Conservation (phyloP, 768 basidiomycete genomes). For the Asterophora lycoperdoides region DNA sequence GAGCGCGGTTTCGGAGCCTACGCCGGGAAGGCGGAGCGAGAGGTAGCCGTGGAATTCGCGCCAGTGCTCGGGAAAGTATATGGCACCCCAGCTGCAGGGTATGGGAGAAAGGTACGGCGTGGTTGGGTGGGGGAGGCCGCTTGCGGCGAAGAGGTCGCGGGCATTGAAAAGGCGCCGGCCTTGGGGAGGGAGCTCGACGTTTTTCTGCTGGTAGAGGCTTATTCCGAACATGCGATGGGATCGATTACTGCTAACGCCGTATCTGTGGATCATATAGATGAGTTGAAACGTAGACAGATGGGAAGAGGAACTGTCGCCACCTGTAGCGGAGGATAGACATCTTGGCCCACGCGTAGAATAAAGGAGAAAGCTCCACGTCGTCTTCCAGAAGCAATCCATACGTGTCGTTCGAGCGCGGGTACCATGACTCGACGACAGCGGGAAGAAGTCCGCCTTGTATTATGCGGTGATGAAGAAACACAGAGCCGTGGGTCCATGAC, state of each 20-base stretch:
- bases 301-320: constrained; percentile 27
- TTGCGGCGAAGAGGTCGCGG: constrained; percentile 46
- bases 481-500: constrained; percentile 56
- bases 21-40: constrained; percentile 46
- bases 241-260: constrained; percentile 40
- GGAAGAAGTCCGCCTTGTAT: constrained; percentile 77
- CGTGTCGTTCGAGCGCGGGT: constrained; percentile 64
- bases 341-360: constrained; percentile 85
- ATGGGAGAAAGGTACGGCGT: constrained; percentile 83
- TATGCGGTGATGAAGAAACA: constrained; percentile 66
- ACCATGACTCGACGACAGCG: constrained; percentile 89
- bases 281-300: no score
- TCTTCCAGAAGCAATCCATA: constrained; percentile 84
- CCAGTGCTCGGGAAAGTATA: constrained; percentile 90
- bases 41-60: constrained; percentile 82
- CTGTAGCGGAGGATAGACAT: constrained; percentile 75
- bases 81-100: constrained; percentile 89
- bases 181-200: constrained; percentile 63
- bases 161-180: constrained; percentile 71
- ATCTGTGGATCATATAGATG: constrained; percentile 43
- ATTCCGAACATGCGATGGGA: constrained; percentile 65
- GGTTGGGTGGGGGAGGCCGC: constrained; percentile 36
- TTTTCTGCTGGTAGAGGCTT: constrained; percentile 84
- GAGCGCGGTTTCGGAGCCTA: constrained; percentile 35
- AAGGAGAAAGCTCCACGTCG: constrained; percentile 78